Conservation (phyloP, 2,329 filamentous ascomycete species). For the Emericellopsis atlantica region DNA sequence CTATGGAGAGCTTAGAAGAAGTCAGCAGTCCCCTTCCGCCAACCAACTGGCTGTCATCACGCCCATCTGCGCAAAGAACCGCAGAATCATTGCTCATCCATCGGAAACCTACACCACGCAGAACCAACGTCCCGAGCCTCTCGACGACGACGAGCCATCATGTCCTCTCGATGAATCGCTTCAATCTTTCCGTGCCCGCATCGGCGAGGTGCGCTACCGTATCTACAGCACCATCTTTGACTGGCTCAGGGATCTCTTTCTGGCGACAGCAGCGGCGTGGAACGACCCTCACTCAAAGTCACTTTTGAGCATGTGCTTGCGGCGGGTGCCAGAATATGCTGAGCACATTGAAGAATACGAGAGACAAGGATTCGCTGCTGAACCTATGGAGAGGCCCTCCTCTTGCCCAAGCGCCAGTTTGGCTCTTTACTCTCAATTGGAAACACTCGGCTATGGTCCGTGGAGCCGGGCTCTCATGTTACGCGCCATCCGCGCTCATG, state of each 20-base stretch:
- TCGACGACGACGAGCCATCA: no score
- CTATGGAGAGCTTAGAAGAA: slow-evolving; percentile 15
- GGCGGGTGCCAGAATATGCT: slow-evolving; percentile 14
- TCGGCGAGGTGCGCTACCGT: slow-evolving; percentile 11
- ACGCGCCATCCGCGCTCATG: no score
- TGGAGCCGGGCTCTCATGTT: no score
- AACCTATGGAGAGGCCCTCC: background rate
- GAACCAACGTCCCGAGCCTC: no score
- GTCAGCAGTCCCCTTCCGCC: slow-evolving; percentile 10
- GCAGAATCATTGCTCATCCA: no score
- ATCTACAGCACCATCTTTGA: slow-evolving; percentile 19
- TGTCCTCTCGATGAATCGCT: slow-evolving; percentile 8
- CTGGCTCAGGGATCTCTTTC: slow-evolving; percentile 16
- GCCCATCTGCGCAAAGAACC: slow-evolving; percentile 10
- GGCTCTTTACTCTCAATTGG: slow-evolving; percentile 21
- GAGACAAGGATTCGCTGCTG: slow-evolving; percentile 3
- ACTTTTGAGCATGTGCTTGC: slow-evolving; percentile 22
- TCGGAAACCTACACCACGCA: background rate
- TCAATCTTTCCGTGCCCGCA: slow-evolving; percentile 9
- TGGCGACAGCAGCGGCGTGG: slow-evolving; percentile 10
- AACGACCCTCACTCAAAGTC: slow-evolving; percentile 15
- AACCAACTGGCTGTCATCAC: slow-evolving; percentile 15
- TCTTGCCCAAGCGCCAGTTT: slow-evolving; percentile 11
- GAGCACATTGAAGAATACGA: slow-evolving; percentile 20
- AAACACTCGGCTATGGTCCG: slow-evolving; percentile 5